Conservation (phyloP, 331 rosid species). For the Pyrus hybrid region DNA sequence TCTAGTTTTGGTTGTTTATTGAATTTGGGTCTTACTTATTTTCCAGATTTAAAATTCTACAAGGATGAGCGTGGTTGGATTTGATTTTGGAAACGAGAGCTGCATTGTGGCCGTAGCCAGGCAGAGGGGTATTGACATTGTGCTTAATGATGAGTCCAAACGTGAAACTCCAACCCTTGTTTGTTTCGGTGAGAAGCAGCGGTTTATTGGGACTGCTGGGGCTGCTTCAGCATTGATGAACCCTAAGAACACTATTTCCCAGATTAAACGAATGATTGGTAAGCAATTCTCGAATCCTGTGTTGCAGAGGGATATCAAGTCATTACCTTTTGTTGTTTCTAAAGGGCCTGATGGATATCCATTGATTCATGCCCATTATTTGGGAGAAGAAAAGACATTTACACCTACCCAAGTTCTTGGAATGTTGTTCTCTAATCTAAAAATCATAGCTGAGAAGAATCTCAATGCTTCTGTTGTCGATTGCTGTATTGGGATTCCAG, state of each 20-base stretch:
- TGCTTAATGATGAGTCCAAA: slow-evolving; percentile 91
- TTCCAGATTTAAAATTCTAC: slow-evolving; percentile 16
- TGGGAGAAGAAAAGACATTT: slow-evolving; percentile 62
- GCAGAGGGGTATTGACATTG: slow-evolving; percentile 93
- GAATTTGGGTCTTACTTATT: not conserved
- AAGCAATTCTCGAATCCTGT: slow-evolving; percentile 65
- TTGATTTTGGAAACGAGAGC: slow-evolving; percentile 93
- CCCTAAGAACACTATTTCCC: slow-evolving; percentile 77
- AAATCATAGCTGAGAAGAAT: slow-evolving; percentile 74
- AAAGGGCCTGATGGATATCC: slow-evolving; percentile 92
- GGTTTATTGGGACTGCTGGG: slow-evolving; percentile 92
- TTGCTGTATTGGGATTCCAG: slow-evolving; percentile 94
- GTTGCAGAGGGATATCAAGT: slow-evolving; percentile 64
- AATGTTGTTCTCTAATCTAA: slow-evolving; percentile 73
- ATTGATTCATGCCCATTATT: slow-evolving; percentile 60
- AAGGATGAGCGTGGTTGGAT: slow-evolving; percentile 94
- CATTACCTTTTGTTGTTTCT: slow-evolving; percentile 54
- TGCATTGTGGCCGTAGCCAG: slow-evolving; percentile 96
- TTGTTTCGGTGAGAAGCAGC: slow-evolving; percentile 87
- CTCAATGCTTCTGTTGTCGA: slow-evolving; percentile 76
- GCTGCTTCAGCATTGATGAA: slow-evolving; percentile 95
- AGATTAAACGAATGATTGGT: slow-evolving; percentile 71
- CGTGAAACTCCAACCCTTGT: slow-evolving; percentile 92
- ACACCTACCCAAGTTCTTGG: slow-evolving; percentile 83
- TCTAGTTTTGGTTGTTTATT: not conserved